Conservation (phyloP, 1,284 basidiomycete genomes). For the Irpex sp. region DNA sequence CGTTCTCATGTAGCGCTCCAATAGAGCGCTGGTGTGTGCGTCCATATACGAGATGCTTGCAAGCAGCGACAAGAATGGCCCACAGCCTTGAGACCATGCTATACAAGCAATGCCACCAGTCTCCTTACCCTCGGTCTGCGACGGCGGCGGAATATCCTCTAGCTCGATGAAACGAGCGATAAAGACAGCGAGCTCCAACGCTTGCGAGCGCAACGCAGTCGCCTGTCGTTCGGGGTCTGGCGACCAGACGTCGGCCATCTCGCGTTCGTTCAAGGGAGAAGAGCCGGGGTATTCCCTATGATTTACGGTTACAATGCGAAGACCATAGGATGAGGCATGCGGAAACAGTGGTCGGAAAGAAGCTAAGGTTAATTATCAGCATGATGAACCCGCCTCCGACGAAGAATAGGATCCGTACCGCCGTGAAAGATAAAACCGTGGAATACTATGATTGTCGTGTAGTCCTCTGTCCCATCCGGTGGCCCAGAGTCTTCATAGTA, state of each 20-base stretch:
- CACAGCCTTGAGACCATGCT: not conserved
- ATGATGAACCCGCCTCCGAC: not conserved
- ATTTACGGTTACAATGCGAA: slow-evolving; percentile 14
- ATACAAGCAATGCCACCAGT: not conserved
- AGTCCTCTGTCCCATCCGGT: slow-evolving; percentile 6
- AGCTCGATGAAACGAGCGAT: not conserved
- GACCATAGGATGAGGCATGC: slow-evolving; percentile 1
- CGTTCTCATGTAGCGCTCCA: not conserved
- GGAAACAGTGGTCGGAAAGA: slow-evolving; percentile 12
- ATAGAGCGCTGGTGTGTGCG: not conserved
- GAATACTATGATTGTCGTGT: slow-evolving; percentile 15
- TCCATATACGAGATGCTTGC: not conserved
- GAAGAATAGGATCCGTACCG: slow-evolving; percentile 9
- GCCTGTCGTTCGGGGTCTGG: slow-evolving; percentile 3
- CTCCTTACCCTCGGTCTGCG: not conserved
- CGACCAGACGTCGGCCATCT: slow-evolving; percentile 10
- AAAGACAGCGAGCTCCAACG: not conserved
- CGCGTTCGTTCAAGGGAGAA: slow-evolving; percentile 9
- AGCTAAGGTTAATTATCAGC: not conserved
- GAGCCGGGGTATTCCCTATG: slow-evolving; percentile 15
- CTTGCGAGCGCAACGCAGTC: not conserved
- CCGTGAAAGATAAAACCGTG: slow-evolving; percentile 17
- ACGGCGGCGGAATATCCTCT: not conserved
- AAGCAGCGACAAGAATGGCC: not conserved
- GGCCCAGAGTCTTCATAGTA: slow-evolving; percentile 17